Percentiles rank a stretch among this genome's conserved stretches.
Evolutionary conservation across 176 grass and related monocot species (phyloP).

Genomic region (Saccharum officinarum): DNA sequence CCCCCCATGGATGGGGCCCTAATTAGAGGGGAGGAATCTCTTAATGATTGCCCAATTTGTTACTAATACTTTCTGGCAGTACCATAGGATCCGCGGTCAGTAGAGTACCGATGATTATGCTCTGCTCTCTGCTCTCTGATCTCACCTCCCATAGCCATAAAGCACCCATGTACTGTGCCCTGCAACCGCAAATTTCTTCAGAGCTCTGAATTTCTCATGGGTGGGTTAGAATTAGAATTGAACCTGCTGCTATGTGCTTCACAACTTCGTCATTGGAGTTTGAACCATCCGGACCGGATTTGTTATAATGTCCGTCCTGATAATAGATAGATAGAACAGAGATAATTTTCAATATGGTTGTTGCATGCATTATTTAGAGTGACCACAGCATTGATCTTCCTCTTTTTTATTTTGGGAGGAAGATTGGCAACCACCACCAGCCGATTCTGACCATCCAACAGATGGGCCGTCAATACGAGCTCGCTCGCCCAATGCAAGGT

Average conservation of each 20-base stretch:
- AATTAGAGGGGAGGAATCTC: constrained; percentile 42
- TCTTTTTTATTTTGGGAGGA: constrained; percentile 8
- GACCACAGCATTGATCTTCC: neutral
- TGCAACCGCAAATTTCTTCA: neutral
- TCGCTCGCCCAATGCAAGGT: constrained; percentile 20
- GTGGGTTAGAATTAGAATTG: neutral
- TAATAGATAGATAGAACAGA: neutral
- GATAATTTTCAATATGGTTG: neutral
- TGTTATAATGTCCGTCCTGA: neutral
- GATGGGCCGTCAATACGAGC: constrained; percentile 33
- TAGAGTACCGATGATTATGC: constrained; percentile 15
- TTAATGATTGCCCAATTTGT: constrained; percentile 59
- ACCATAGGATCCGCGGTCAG: constrained; percentile 41
- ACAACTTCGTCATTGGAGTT: neutral
- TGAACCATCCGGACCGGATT: neutral
- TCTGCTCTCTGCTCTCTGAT: neutral
- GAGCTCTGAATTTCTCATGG: neutral
- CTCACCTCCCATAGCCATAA: neutral
- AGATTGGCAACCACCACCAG: constrained; percentile 38
- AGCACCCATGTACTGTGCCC: neutral
- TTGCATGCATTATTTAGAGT: neutral
- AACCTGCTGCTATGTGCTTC: neutral
- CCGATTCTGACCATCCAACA: constrained; percentile 34
- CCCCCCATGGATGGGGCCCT: constrained; percentile 36
- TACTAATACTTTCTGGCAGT: constrained; percentile 30